These are phyloP conservation scores for Aspergillus sp. DNA, from an alignment of 2,329 filamentous ascomycete species.

Conservation along the genomic window DNA sequence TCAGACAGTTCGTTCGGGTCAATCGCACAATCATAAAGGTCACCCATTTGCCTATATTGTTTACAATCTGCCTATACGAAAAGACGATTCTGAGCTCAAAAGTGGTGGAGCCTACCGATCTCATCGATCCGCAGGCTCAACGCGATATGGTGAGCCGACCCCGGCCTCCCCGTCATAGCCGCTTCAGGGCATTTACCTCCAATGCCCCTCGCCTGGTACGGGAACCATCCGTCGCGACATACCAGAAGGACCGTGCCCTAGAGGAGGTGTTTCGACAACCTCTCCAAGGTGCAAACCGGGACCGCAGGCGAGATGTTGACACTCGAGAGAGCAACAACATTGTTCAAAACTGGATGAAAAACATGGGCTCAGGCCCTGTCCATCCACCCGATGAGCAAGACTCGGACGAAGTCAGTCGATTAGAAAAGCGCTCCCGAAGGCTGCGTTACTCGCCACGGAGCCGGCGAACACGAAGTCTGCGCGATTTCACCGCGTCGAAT, in stretches of 20 bases:
- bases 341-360: conserved; percentile 88
- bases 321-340: conserved; percentile 75
- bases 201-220: conserved; percentile 60
- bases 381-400: conserved; percentile 61
- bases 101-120: conserved; percentile 78
- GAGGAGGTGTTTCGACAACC: conserved; percentile 84
- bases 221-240: conserved; percentile 84
- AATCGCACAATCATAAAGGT: conserved; percentile 90
- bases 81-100: conserved; percentile 70
- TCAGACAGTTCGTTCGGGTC: conserved; percentile 76
- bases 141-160: conserved; percentile 52
- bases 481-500: conserved; percentile 50
- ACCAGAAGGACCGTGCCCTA: conserved; percentile 82
- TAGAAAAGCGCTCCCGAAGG: conserved; percentile 55
- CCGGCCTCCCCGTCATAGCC: conserved; percentile 56
- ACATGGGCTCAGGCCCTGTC: conserved; percentile 53
- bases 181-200: conserved; percentile 69
- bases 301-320: conserved; percentile 52
- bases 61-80: conserved; percentile 85
- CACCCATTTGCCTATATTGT: conserved; percentile 84
- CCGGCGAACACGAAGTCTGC: conserved; percentile 25
- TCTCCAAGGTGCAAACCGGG: conserved; percentile 58
- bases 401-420: conserved; percentile 54
- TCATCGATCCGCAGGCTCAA: conserved; percentile 69
- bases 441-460: conserved; percentile 47